Percentiles rank a stretch among this genome's conserved stretches.
Conservation (phyloP, 805 yeast species). For the Kockiozyma suomiensis region DNA sequence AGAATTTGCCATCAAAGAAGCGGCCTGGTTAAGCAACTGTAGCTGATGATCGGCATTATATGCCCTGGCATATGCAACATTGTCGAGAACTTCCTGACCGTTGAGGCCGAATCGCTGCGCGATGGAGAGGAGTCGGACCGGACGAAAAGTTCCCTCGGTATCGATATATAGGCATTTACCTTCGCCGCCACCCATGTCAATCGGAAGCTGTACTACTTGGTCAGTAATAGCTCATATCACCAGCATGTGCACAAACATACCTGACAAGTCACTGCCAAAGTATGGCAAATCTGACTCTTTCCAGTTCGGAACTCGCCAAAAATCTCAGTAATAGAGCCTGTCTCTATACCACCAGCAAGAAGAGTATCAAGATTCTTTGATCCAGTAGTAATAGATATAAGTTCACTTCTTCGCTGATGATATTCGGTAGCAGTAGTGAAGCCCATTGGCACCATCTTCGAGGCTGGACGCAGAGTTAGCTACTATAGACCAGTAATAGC, state of each 20-base stretch:
- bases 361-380: slow-evolving; percentile 90
- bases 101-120: slow-evolving; percentile 90
- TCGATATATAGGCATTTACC: slow-evolving; percentile 96
- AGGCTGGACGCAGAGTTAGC: slow-evolving; percentile 49
- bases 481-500: no score
- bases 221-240: neutral
- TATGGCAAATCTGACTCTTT: slow-evolving; percentile 94
- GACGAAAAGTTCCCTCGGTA: slow-evolving; percentile 96
- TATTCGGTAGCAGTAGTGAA: slow-evolving; percentile 96
- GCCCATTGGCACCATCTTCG: slow-evolving; percentile 89
- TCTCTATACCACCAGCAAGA: slow-evolving; percentile 95
- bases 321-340: slow-evolving; percentile 94
- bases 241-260: slow-evolving; percentile 7
- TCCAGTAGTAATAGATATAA: slow-evolving; percentile 93
- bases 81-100: slow-evolving; percentile 92
- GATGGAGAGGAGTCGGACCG: slow-evolving; percentile 83
- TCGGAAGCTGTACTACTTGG: slow-evolving; percentile 57
- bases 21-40: slow-evolving; percentile 83
- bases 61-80: slow-evolving; percentile 96
- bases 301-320: slow-evolving; percentile 99
- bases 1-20: slow-evolving; percentile 94
- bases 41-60: slow-evolving; percentile 96
- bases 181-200: slow-evolving; percentile 98
- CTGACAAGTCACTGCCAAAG: slow-evolving; percentile 95
- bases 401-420: slow-evolving; percentile 83